Evolutionary conservation across 2,329 filamentous ascomycete species (phyloP), one percentile per base, ranked within the genome.

Genomic region (Tympanopsis confertula): DNA sequence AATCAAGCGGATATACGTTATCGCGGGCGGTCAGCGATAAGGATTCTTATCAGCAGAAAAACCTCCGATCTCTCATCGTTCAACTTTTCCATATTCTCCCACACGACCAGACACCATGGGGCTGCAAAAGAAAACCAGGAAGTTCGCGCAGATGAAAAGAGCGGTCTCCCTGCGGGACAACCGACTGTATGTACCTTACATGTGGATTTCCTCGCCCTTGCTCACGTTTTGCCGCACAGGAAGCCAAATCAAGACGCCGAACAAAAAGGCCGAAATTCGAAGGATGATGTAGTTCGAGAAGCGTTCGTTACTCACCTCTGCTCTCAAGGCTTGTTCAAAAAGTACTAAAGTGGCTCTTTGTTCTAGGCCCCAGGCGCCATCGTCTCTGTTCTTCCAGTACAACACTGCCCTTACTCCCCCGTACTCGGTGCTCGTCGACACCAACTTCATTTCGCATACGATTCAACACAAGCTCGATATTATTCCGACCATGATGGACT

Each of bases 381-480:
- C 83, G 15, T 74, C 77, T 44, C 77, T 94, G 61, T 94, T 93
- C 74, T 93, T 93, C 62, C 74, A 84, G 53, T 82, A 86, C 68
- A 95, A 95, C 63, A 82, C 80, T 38, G 82, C 85, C 38, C 75
- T 95, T 33, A 78, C 85, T 10, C 86, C 88, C 3, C 86, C 87
- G 1, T 93, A 94, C 65, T 61, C 62, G 36, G 73, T 89, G 40
- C 74, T 93, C 7, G 72, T 91, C 52, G 86, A 94, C 58, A 89
- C 86, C 57, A 94, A 94, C 56, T 94, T 94, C 54, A 71, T 94
- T 44, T 86, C 79, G 28, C 87, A 94, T 59, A 91, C 87, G 0
- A 85, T 96, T 2, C 84, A 88, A 58, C 78, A 82, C 47, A 96
- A 98, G 63, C 74, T 96, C 15, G 86, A 88, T 22, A 66, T 96